These are phyloP conservation scores for Cercospora sp. DNA, from an alignment of 2,329 filamentous ascomycete species.

Conservation along the genomic window DNA sequence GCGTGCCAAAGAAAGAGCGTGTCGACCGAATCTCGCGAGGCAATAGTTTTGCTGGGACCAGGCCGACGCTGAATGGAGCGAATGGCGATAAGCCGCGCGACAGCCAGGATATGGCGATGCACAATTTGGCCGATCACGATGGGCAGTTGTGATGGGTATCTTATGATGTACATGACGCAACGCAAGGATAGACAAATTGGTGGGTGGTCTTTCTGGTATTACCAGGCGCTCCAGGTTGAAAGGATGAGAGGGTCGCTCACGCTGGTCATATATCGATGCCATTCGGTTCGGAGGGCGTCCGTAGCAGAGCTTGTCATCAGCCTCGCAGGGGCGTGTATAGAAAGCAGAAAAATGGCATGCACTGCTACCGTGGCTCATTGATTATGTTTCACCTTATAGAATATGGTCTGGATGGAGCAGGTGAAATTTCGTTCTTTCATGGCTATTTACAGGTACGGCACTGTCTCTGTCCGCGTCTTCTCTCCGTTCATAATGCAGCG, in stretches of 20 bases:
- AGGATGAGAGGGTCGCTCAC: neutral
- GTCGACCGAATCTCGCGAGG: conserved; percentile 48
- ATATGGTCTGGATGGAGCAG: neutral
- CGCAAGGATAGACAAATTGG: conserved; percentile 1
- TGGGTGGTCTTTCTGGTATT: neutral
- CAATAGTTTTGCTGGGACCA: conserved; percentile 32
- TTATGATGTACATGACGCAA: conserved; percentile 12
- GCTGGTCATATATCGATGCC: neutral
- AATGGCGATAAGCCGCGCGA: conserved; percentile 19
- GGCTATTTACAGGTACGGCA: neutral
- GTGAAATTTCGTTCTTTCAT: neutral
- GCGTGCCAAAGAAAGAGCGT: conserved; percentile 27
- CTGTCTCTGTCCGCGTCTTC: neutral
- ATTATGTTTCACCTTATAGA: neutral
- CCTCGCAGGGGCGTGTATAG: neutral
- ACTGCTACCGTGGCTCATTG: neutral
- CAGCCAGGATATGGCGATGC: conserved; percentile 61
- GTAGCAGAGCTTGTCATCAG: neutral
- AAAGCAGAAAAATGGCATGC: neutral
- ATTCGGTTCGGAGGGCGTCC: neutral
- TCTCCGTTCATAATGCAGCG: neutral
- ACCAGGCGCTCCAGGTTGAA: neutral
- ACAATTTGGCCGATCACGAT: conserved; percentile 30
- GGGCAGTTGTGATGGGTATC: conserved; percentile 12
- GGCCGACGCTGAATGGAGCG: conserved; percentile 18